Base-by-base conservation (phyloP, 2,329 filamentous ascomycete species). In the Gnomoniopsis smithogilvyi region DNA sequence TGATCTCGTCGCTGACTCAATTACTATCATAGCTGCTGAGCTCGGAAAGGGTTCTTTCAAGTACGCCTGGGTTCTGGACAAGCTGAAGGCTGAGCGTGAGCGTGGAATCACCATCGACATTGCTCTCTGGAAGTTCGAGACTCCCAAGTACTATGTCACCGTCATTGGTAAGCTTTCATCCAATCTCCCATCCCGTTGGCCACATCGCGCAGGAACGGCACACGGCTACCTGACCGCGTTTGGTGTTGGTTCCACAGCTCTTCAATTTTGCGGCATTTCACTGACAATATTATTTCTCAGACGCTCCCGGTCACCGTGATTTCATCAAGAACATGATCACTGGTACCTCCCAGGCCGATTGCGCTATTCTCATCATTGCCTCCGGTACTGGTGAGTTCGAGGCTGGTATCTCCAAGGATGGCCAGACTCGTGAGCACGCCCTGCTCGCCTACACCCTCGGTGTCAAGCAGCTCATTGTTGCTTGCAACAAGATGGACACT, bases 271-370 rank as follows among this genome's bases (percentile, higher is more conserved):
- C 15, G 10, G 43, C 36, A 30, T 22, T 41, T 52, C 62, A 65
- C 68, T 70, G 62, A 68, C 60, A 11, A 41, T 6, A 51, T 4
- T 36, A 45, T 3, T 45, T 26, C 17, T 11, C 69, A 90, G 91
- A 99, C 77, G 95, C 95, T 80, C 95, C 95, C 76, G 95, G 95
- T 83, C 95, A 99, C 84, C 94, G 95, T 95, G 95, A 99, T 79
- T 99, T 98, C 88, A 98, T 99, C 92, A 99, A 99, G 94, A 99
- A 98, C 93, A 99, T 99, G 95, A 99, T 99, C 82, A 98, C 95
- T 90, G 95, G 95, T 93, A 98, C 95, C 77, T 99, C 95, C 81
- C 95, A 98, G 90, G 95, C 95, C 74, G 95, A 99, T 78, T 98
- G 95, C 84, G 95, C 95, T 76, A 92, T 99, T 80, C 93, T 99